Evolutionary conservation across 1,284 basidiomycete genomes (phyloP), one percentile per base, ranked within the genome.

Genomic region (Leccinum subrobustum): DNA sequence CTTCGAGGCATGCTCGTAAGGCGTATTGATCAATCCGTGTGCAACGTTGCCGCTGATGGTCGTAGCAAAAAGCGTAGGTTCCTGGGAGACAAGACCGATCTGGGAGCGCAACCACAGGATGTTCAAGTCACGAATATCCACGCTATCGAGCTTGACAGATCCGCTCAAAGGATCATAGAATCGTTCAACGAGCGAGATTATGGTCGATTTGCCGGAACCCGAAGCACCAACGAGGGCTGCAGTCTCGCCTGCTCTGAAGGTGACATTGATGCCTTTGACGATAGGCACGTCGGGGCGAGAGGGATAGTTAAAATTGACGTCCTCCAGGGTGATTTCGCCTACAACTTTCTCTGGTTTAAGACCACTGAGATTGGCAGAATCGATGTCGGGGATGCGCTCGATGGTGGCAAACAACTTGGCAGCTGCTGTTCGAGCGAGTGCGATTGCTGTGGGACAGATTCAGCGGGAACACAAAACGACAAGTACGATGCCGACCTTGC

Each of bases 381-480:
- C 95, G 69, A 99, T 99, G 4, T 79, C 72, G 56, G 95, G 86
- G 61, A 90, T 78, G 60, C 93, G 89, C 73, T 97, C 93, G 68
- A 99, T 98, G 4, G 96, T 97, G 47, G 87, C 82, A 73, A 85
- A 98, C 2, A 99, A 81, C 76, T 98, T 98, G 42, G 93, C 93
- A n/a, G 95, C 96, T 7, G 96, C 95, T 23, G 88, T 93, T 66
- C 88, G 87, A 39, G 84, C 96, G 67, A 91, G 88, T 5, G 86
- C 86, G 64, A 98, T 81, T 11, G 93, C 91, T 87, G 42, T 20
- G 4, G 51, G 44, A 48, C 7, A 39, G 3, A 58, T 42, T 69
- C 52, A 65, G 58, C 3, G 11, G 52, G 1, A 0, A 3, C 4
- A 12, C 2, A 3, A 42, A 33, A 16, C 3, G 1, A 37, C 14